phyloP scores from a whole-genome alignment of 2,329 filamentous ascomycete species.

The Venturia carpophila region DNA sequence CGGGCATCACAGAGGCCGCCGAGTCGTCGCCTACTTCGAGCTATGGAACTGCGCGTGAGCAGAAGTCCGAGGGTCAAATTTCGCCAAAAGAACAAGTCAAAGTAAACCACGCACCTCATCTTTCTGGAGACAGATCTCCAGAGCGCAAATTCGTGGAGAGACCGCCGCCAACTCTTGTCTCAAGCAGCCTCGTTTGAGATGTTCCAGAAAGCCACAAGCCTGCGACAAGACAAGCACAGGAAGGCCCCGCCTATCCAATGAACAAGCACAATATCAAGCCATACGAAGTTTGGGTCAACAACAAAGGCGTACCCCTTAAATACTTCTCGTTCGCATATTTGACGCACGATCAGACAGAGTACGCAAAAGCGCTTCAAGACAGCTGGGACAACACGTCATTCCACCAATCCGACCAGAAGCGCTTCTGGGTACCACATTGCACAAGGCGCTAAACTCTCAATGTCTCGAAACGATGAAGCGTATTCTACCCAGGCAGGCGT shows the following conservation, averaged over 20 bases:
- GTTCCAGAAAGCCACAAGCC: neutral
- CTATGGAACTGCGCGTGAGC: neutral
- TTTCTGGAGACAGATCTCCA: neutral
- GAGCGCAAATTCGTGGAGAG: neutral
- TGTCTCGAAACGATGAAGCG: neutral
- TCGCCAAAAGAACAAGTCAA: neutral
- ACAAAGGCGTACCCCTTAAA: neutral
- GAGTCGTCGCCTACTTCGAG: neutral
- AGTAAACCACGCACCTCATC: neutral
- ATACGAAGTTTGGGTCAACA: neutral
- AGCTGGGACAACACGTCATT: neutral
- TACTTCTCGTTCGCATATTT: neutral
- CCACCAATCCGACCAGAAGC: constrained; percentile 9
- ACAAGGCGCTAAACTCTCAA: neutral
- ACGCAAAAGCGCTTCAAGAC: neutral
- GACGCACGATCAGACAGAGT: neutral
- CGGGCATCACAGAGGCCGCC: neutral
- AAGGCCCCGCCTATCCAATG: neutral
- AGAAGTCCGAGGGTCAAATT: neutral
- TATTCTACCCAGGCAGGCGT: neutral
- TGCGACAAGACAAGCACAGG: neutral
- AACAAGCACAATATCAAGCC: constrained; percentile 3
- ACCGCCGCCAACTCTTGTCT: neutral
- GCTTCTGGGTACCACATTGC: neutral
- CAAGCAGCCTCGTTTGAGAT: neutral